Evolutionary conservation across 2,329 filamentous ascomycete genomes (phyloP), one percentile per base, ranked within the genome.

Genomic region (Ilyonectria destructans): DNA sequence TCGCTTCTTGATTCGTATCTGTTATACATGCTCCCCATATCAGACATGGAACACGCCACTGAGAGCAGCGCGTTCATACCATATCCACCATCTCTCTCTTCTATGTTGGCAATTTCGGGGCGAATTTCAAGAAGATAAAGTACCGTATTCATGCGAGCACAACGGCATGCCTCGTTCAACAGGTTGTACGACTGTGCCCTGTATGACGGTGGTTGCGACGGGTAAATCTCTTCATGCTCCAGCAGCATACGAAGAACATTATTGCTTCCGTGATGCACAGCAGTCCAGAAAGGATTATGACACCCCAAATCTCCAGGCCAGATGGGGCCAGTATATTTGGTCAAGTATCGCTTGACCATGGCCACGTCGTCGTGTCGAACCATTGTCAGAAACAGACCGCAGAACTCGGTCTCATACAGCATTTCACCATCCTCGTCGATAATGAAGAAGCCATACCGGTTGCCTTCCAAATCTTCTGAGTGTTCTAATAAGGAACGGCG

Each of bases 231-330:
- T 26, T 59, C 29, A 26, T 35, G 57, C 26, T 62, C 59, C 19
- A 62, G 26, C 29, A 62, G 59, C 13, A 62, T 55, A 13, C 21
- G 26, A n/a, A 62, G 59, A 5, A 23, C 49, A 33, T 62, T 37
- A 6, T 35, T 31, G 21, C 49, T 62, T 3, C 59, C 59, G 2
- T 10, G 2, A 2, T 48, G 17, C 5, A 40, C 48, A 10, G 59
- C 59, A 33, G 21, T 31, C 12, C 17, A 62, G 29, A 62, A 62
- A 21, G 33, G 26, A 21, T 62, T 33, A 29, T 54, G 12, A 17
- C n/a, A 8, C 12, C 26, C 35, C 2, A 40, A 49, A 10, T 37
- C 51, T 13, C 23, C 26, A 26, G 59, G 49, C 35, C 37, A 37
- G 15, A 3, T 31, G 21, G 17, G 35, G 31, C 13, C 29, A 33